Base-by-base conservation (phyloP, 1,284 basidiomycete genomes). In the Phellinidium pouzarii region DNA sequence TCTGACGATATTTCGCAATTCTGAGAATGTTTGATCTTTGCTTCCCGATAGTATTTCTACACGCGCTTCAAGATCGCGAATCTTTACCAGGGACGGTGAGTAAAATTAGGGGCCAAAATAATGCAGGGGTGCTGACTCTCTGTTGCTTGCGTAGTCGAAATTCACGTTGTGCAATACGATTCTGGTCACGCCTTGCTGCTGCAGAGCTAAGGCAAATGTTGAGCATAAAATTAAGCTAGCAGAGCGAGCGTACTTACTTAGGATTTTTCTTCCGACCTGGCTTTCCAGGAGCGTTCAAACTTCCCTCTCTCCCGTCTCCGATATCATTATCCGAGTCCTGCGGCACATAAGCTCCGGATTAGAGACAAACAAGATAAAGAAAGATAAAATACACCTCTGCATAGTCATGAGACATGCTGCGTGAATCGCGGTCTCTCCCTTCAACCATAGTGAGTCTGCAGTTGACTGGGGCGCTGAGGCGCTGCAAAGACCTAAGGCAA, bases 151-250 rank as follows among this genome's bases (percentile, higher is more conserved):
- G 76, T 50, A 93, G 74, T 40, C 92, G 80, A 62, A 95, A 95
- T 68, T 95, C 92, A 45, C 92, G 80, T 67, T 95, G 93, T 1
- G 92, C 92, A 54, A 94, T 91, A 53, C 93, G 79, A 65, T 95
- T 95, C 68, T 95, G 92, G 70, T 91, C 88, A 59, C 87, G 79
- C 61, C 87, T 71, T 14, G 88, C 87, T 37, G 88, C 87, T 69
- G 91, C 87, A 27, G 88, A 91, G 71, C 88, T 88, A 56, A 56
- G n/a, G 56, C 42, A 68, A 69, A 68, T 68, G 62, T 64, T 55
- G 62, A 65, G 64, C 61, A 64, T 60, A 51, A 55, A 59, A 38
- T 38, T 47, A 29, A 38, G 49, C 3, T 26, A 25, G 26, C 19
- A 45, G 29, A 19, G 43, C 11, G 31, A 14, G 12, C 49, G 19